These are phyloP conservation scores for Hypoxylon perforatum DNA, from an alignment of 495 filamentous ascomycete genomes.

Conservation along the genomic window DNA sequence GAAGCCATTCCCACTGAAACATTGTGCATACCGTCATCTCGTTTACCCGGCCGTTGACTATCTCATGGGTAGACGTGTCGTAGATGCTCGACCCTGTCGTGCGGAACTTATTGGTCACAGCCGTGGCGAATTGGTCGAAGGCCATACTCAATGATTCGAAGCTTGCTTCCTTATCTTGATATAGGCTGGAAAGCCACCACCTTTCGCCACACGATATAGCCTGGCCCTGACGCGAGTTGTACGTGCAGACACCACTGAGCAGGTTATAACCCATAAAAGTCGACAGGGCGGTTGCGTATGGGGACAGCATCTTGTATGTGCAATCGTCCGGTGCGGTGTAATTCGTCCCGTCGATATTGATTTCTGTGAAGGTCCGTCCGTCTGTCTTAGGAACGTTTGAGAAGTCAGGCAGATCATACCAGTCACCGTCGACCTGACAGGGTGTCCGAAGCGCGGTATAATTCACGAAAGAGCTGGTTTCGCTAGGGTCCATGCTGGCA, in stretches of 20 bases:
- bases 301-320: slow-evolving; percentile 15
- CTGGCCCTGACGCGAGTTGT: not conserved
- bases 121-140: slow-evolving; percentile 26
- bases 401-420: slow-evolving; percentile 20
- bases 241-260: slow-evolving; percentile 4
- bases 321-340: slow-evolving; percentile 23
- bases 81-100: slow-evolving; percentile 22
- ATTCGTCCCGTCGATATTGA: slow-evolving; percentile 25
- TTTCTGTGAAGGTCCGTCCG: slow-evolving; percentile 4
- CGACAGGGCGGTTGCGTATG: not conserved
- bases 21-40: slow-evolving; percentile 25
- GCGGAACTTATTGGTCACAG: slow-evolving; percentile 24
- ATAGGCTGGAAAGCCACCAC: slow-evolving; percentile 25
- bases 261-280: not conserved
- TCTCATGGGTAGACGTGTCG: not conserved
- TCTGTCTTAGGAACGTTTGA: slow-evolving; percentile 12
- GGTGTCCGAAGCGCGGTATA: slow-evolving; percentile 20
- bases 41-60: slow-evolving; percentile 1
- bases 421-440: slow-evolving; percentile 5
- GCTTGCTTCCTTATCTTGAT: slow-evolving; percentile 14
- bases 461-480: slow-evolving; percentile 5
- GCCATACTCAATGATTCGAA: slow-evolving; percentile 19
- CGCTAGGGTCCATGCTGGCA: not conserved
- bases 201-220: slow-evolving; percentile 1
- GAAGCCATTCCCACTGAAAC: slow-evolving; percentile 34